phyloP scores from a whole-genome alignment of 2,329 filamentous ascomycete species.

The Colletotrichum graminicola region DNA sequence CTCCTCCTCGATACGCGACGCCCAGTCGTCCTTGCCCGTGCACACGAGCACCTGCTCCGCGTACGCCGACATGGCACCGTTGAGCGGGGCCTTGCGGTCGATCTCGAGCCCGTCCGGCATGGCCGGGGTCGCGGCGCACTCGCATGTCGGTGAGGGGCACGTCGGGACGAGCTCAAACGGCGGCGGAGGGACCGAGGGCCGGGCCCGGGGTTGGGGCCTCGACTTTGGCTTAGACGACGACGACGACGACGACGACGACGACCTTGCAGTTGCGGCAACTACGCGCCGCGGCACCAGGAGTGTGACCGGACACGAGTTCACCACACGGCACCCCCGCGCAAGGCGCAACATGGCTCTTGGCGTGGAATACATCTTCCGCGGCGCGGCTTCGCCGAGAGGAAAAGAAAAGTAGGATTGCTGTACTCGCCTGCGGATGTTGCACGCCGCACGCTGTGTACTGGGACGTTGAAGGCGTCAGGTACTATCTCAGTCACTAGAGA shows the following conservation, averaged over 20 bases:
- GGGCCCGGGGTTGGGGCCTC: slow-evolving; percentile 10
- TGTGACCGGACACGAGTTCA: background rate
- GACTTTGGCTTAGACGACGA: background rate
- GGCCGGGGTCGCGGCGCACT: slow-evolving; percentile 75
- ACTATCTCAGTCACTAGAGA: background rate
- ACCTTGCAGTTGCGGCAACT: background rate
- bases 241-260: background rate
- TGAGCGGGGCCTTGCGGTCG: slow-evolving; percentile 76
- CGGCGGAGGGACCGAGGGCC: slow-evolving; percentile 23
- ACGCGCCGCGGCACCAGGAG: background rate
- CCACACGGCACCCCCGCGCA: background rate
- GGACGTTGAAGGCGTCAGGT: background rate
- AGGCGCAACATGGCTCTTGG: slow-evolving; percentile 21
- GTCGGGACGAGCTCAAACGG: slow-evolving; percentile 60
- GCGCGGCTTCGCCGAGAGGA: background rate
- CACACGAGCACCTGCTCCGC: slow-evolving; percentile 86
- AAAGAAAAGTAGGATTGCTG: background rate
- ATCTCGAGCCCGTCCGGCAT: slow-evolving; percentile 79
- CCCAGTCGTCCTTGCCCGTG: slow-evolving; percentile 85
- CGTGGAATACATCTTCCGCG: slow-evolving; percentile 10
- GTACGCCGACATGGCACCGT: slow-evolving; percentile 83
- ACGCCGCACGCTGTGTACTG: background rate
- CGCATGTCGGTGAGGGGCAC: slow-evolving; percentile 83
- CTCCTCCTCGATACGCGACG: slow-evolving; percentile 86
- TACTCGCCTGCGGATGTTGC: background rate